phyloP scores from a whole-genome alignment of 768 basidiomycete genomes.

The Termitomyces sp. region DNA sequence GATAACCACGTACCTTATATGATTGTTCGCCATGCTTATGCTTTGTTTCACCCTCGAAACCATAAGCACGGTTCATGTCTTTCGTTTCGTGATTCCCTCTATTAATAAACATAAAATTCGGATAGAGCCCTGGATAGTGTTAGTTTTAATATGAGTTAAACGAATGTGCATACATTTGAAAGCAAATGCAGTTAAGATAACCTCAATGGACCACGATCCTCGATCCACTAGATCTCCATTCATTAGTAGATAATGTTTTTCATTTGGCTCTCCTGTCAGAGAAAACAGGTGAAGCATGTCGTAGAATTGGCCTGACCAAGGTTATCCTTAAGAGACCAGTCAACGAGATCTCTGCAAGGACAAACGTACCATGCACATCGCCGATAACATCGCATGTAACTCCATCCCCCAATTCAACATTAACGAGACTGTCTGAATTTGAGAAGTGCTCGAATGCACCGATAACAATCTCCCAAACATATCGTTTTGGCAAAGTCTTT shows the following conservation, averaged over 20 bases:
- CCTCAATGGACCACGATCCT: conserved; percentile 93
- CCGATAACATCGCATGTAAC: conserved; percentile 91
- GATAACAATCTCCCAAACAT: conserved; percentile 94
- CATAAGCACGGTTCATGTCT: conserved; percentile 95
- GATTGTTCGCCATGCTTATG: conserved; percentile 95
- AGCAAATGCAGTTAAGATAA: conserved; percentile 88
- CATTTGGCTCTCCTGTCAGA: conserved; percentile 78
- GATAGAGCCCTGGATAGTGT: conserved; percentile 71
- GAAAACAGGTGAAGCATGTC: conserved; percentile 85
- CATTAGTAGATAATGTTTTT: conserved; percentile 84
- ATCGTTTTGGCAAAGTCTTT: conserved; percentile 84
- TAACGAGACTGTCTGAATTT: conserved; percentile 77
- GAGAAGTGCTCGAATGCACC: conserved; percentile 74
- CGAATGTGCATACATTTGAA: conserved; percentile 70
- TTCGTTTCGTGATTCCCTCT: conserved; percentile 96
- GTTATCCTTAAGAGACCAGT: background rate
- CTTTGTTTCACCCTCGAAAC: conserved; percentile 94
- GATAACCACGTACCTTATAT: conserved; percentile 58
- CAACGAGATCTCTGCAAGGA: background rate
- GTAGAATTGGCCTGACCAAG: conserved; percentile 78
- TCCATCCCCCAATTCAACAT: conserved; percentile 68
- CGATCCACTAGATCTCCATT: conserved; percentile 97
- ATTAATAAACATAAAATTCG: conserved; percentile 86
- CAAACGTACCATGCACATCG: conserved; percentile 78
- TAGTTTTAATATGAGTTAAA: background rate